phyloP scores from a whole-genome alignment of 306 rosid genomes.

The Begonia peltatifolia region DNA sequence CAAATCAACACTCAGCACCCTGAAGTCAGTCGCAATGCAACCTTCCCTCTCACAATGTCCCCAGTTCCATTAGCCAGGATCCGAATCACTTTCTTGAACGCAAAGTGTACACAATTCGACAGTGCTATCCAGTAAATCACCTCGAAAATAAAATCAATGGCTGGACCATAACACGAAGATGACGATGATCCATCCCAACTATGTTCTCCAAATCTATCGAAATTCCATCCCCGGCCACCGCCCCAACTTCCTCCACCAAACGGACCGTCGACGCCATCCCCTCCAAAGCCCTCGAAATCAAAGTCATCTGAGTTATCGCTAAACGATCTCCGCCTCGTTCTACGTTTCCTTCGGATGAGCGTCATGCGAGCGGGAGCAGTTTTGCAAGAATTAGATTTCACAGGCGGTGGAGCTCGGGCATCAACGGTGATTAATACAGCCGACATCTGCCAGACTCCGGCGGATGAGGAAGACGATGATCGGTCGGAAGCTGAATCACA shows the following conservation, averaged over 20 bases:
- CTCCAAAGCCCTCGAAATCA: conserved; percentile 30
- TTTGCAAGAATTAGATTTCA: conserved; percentile 22
- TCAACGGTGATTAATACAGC: conserved; percentile 42
- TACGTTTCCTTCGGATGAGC: conserved; percentile 42
- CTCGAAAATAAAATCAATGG: conserved; percentile 72
- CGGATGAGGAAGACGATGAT: conserved; percentile 12
- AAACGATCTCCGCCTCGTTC: conserved; percentile 36
- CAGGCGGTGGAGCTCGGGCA: conserved; percentile 67
- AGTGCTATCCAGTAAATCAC: conserved; percentile 78
- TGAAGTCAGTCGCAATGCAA: conserved; percentile 43
- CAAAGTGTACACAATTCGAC: conserved; percentile 71
- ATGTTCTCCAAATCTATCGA: conserved; percentile 45
- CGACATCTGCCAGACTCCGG: conserved; percentile 32
- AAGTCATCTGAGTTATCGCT: conserved; percentile 29
- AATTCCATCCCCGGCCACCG: conserved; percentile 66
- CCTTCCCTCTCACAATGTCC: conserved; percentile 49
- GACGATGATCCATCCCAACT: conserved; percentile 55
- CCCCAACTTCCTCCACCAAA: conserved; percentile 30
- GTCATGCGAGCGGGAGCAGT: conserved; percentile 37
- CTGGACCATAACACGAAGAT: conserved; percentile 51
- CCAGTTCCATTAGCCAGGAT: conserved; percentile 40
- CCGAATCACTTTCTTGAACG: conserved; percentile 57
- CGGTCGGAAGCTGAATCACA: conserved; percentile 17
- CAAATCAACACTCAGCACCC: conserved; percentile 27
- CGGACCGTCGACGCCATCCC: conserved; percentile 33